phyloP scores from a whole-genome alignment of 192 early-diverging fungal species.

The Spizellomyces punctatus region DNA sequence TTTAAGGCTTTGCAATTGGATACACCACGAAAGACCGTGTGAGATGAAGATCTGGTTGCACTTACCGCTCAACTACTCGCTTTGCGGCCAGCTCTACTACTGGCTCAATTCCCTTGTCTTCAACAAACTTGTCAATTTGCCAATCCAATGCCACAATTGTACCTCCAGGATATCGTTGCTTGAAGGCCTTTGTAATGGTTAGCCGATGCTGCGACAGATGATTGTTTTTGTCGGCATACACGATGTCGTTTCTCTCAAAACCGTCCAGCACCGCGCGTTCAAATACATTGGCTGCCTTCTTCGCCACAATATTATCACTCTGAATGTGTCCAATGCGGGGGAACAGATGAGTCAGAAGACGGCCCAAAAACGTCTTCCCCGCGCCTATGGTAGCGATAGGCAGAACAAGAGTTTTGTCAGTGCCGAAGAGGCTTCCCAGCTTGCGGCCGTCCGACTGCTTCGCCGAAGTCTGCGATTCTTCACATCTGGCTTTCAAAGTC shows the following conservation, averaged over 20 bases:
- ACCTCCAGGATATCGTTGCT: conserved; percentile 57
- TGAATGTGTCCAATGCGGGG: conserved; percentile 70
- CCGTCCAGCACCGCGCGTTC: conserved; percentile 54
- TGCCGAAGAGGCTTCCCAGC: not conserved
- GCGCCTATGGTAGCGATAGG: conserved; percentile 81
- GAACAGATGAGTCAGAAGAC: conserved; percentile 28
- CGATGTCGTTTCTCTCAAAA: conserved; percentile 61
- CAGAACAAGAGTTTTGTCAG: conserved; percentile 52
- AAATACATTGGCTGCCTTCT: conserved; percentile 59
- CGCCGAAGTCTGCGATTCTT: not conserved
- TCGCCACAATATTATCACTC: conserved; percentile 75
- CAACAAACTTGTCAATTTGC: conserved; percentile 57
- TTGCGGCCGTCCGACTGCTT: not conserved
- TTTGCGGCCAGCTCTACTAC: conserved; percentile 56
- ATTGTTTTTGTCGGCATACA: conserved; percentile 84
- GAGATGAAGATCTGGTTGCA: not conserved
- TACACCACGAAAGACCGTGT: not conserved
- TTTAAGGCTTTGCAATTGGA: not conserved
- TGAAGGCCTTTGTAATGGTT: conserved; percentile 54
- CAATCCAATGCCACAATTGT: conserved; percentile 77
- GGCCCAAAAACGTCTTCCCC: conserved; percentile 62
- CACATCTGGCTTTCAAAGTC: conserved; percentile 3
- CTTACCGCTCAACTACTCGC: conserved; percentile 57
- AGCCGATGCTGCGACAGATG: conserved; percentile 59
- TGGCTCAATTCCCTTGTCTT: conserved; percentile 23